Base-by-base conservation (phyloP, 257 asterid genomes). In the Ligustrum vulgare region DNA sequence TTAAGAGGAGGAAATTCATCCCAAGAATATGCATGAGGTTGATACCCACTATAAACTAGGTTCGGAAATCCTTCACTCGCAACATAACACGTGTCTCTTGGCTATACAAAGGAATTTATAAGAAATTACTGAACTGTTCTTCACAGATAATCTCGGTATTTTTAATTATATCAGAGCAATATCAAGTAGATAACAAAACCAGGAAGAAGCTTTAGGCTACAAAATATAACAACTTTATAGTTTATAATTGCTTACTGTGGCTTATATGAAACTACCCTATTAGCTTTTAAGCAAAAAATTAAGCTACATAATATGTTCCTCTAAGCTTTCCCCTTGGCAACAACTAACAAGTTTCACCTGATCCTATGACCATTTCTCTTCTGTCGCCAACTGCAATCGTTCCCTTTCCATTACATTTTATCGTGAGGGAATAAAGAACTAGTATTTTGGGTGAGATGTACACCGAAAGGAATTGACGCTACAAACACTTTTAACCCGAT, bases 1-100 rank as follows among this genome's bases (percentile, higher is more conserved):
- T 87, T 89, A 43, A 94, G 89, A 1, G 90, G 92, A 70, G 98
- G 97, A 76, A 92, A 94, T 54, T 92, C 95, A 77, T 92, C 91
- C 98, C 98, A 92, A 15, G 96, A 89, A 86, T 92, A 81, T 49
- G 97, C 92, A 77, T 70, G 93, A 78, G 97, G 98, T 68, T 80
- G 80, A 79, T 88, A 88, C 31, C 98, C 98, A 76, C 96, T 94
- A 86, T 94, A 90, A 54, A n/a, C 91, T 58, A 94, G 84, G 41
- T 87, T 84, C 47, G 90, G 80, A 86, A 92, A 51, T 47, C 98
- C 97, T 84, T 85, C 85, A 56, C 87, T 81, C 3, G 98, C 96
- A 60, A 94, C 81, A 69, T 94, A 94, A 82, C 98, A 94, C 18
- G 84, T 84, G 74, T 94, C 98, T 71, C 98, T 87, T 5, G 96